These are phyloP conservation scores for Barnettozyma hawaiiensis DNA, from an alignment of 1,139 yeast genomes.

Conservation along the genomic window DNA sequence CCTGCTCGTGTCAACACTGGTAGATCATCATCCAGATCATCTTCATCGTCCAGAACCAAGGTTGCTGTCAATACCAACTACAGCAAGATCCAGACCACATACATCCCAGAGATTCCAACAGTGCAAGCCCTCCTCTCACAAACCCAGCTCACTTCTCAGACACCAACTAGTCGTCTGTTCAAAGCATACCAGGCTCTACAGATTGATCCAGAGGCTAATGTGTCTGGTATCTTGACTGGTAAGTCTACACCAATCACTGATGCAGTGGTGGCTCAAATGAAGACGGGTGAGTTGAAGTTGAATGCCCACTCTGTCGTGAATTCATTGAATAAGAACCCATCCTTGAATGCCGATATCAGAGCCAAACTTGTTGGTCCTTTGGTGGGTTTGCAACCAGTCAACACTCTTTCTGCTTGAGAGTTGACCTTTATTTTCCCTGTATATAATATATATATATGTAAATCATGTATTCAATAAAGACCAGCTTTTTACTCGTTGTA, in stretches of 20 bases:
- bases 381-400: conserved; percentile 22
- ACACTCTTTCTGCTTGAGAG: conserved; percentile 11
- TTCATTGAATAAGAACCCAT: conserved; percentile 18
- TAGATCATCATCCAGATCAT: conserved; percentile 1
- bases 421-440: neutral
- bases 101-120: conserved; percentile 18
- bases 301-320: conserved; percentile 23
- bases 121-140: conserved; percentile 11
- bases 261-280: conserved; percentile 12
- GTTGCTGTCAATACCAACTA: conserved; percentile 16
- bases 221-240: conserved; percentile 19
- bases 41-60: conserved; percentile 12
- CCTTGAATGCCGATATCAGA: conserved; percentile 17
- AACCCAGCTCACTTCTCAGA: conserved; percentile 20
- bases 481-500: conserved; percentile 16
- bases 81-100: conserved; percentile 12
- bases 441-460: neutral
- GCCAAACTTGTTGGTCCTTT: conserved; percentile 22
- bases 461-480: conserved; percentile 1
- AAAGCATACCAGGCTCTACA: conserved; percentile 19
- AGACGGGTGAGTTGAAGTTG: conserved; percentile 16
- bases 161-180: conserved; percentile 17
- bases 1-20: neutral
- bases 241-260: conserved; percentile 7
- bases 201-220: conserved; percentile 12